Base-by-base conservation (phyloP, 2,329 filamentous ascomycete genomes). In the Lasiodiplodia sp. region DNA sequence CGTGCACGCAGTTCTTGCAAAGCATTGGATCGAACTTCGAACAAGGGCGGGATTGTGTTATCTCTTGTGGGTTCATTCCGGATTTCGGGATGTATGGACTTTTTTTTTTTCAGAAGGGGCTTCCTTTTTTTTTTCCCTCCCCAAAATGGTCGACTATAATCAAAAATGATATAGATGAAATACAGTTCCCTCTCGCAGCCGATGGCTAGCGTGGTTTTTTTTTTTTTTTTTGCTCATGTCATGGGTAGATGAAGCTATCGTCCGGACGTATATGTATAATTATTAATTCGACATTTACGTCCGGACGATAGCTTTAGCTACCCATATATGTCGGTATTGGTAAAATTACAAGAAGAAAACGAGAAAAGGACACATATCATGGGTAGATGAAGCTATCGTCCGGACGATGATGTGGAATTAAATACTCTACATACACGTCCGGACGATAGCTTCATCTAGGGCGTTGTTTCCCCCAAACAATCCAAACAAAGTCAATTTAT, bases 21-120 rank as follows among this genome's bases (percentile, higher is more conserved):
- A 56, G 52, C 52, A 56, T 56, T 56, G 52, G 52, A 31, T 56
- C 34, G 52, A 56, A 56, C 40, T 28, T 4, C 4, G 28, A 28
- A 47, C 40, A 47, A 47, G 18, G 40, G 40, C 8, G 40, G 40
- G 18, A 47, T 47, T 6, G 18, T 47, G 7, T 47, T 47, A 3
- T 47, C 40, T 8, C n/a, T 47, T 47, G 40, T 18, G 18, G 40
- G 18, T 47, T 47, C 40, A n/a, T 10, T 47, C n/a, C 40, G 40
- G 18, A 47, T n/a, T 7, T 16, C 40, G 18, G 40, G 18, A n/a
- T n/a, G 40, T 44, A 16, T 44, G 40, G 16, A 44, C 28, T 28
- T 28, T 2, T 14, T 44, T 44, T 44, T 44, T 6, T 16, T 44
- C 40, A n/a, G 40, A 18, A 18, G 4, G 7, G 25, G 25, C 16